Percentiles rank a stretch among this genome's conserved stretches.
phyloP scores from a whole-genome alignment of 176 grass and related monocot species.

The Tillandsia fasciculata region DNA sequence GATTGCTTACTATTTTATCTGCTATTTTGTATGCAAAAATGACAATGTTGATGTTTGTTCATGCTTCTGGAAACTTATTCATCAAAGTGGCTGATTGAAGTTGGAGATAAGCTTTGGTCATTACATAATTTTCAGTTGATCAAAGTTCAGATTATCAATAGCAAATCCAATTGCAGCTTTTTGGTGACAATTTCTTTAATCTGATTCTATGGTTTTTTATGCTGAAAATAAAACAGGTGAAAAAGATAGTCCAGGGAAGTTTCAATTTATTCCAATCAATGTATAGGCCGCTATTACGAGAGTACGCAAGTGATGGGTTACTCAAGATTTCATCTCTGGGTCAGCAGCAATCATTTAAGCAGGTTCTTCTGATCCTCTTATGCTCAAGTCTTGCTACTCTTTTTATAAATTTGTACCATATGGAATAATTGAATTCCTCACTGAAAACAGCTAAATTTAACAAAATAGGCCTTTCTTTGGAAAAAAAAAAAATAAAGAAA shows the following conservation, averaged over 20 bases:
- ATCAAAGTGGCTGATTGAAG: background rate
- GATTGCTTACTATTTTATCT: too few relatives aligned
- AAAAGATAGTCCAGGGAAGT: constrained; percentile 76
- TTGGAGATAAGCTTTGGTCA: background rate
- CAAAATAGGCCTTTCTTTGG: too few relatives aligned
- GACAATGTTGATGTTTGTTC: background rate
- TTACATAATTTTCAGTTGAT: background rate
- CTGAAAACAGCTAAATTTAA: background rate
- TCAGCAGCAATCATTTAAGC: constrained; percentile 40
- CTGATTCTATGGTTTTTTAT: background rate
- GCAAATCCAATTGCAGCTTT: background rate
- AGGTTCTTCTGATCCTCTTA: constrained; percentile 35
- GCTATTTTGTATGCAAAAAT: too few relatives aligned
- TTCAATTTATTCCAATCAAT: constrained; percentile 64
- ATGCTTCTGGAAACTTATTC: background rate
- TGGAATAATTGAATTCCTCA: background rate
- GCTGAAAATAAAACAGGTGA: constrained; percentile 50
- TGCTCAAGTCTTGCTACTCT: constrained; percentile 7
- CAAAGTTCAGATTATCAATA: constrained; percentile 5
- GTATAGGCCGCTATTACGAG: constrained; percentile 60
- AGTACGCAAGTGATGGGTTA: constrained; percentile 50
- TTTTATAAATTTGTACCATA: background rate
- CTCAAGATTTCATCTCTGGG: constrained; percentile 35
- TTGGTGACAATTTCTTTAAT: background rate
- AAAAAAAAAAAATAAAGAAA: too few relatives aligned